Evolutionary conservation across 768 basidiomycete species (phyloP), one percentile per base, ranked within the genome.

Genomic region (Mycena chlorophos): DNA sequence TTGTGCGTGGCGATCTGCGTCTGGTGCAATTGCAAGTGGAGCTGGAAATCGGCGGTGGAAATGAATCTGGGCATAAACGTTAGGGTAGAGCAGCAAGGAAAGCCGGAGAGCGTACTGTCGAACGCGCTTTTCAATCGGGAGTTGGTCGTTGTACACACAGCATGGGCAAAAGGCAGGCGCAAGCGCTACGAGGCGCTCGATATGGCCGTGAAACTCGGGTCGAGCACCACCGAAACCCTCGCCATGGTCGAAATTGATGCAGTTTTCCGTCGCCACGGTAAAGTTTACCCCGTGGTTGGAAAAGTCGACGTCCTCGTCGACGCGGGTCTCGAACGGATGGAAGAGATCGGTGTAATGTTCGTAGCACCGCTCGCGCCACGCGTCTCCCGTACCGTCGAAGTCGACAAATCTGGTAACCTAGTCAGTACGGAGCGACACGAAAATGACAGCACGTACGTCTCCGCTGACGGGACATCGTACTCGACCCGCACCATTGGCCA

Each of bases 171-270:
- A 38, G 2, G 14, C 12, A 1, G 54, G 49, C 3, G 31, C 30
- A 30, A 51, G 43, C 12, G 49, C 42, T 1, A 55, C 50, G 6
- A 46, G 55, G 14, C 34, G 2, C 8, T 37, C 25, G 22, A 56
- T 2, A 23, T 56, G 30, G 0, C 55, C 55, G 26, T 56, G 55
- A n/a, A 50, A 51, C 19, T 56, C 43, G 14, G 55, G 55, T 5
- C 42, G 28, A 4, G 2, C 26, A 2, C 55, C 50, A 10, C 27
- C 50, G 23, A 47, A 51, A 3, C 50, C 42, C 2, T 29, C 12
- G 1, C 55, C 55, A 27, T 51, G 25, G 13, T 51, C 56, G 28
- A 52, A 57, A 13, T 10, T 25, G 26, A 46, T 28, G 26, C 23
- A 25, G 4, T 13, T 14, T 6, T 46, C 45, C 13, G 45, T 17